Percentiles rank a stretch among this genome's conserved stretches.
Evolutionary conservation across 1,284 basidiomycete species (phyloP).

Genomic region (Cutaneotrichosporon curvatum): DNA sequence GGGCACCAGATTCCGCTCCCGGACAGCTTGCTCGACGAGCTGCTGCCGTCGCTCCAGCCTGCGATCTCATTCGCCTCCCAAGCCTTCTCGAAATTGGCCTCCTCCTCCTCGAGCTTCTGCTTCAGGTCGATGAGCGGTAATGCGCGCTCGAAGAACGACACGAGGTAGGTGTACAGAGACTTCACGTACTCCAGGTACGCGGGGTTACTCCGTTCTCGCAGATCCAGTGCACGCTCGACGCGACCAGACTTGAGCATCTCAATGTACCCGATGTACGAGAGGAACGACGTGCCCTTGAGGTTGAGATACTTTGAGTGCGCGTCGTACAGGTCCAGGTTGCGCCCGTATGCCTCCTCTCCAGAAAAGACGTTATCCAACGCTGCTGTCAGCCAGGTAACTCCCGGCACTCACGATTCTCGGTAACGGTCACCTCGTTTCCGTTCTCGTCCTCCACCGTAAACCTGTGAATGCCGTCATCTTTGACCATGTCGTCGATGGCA

Average conservation of each 20-base stretch:
- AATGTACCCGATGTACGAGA: conserved; percentile 86
- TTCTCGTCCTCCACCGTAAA: conserved; percentile 55
- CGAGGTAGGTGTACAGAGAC: conserved; percentile 71
- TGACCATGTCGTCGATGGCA: conserved; percentile 65
- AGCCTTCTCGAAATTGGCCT: conserved; percentile 63
- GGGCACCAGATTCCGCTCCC: conserved; percentile 84
- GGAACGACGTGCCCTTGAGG: conserved; percentile 67
- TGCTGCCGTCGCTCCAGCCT: conserved; percentile 64
- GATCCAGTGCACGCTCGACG: conserved; percentile 58
- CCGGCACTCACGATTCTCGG: conserved; percentile 38
- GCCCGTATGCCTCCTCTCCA: conserved; percentile 90
- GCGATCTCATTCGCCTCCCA: conserved; percentile 73
- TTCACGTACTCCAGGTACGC: conserved; percentile 82
- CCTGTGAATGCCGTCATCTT: conserved; percentile 41
- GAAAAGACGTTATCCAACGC: conserved; percentile 84
- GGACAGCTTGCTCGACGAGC: conserved; percentile 37
- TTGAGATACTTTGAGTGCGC: conserved; percentile 87
- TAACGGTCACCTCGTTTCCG: conserved; percentile 56
- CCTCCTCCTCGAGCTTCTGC: conserved; percentile 58
- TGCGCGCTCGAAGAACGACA: conserved; percentile 78
- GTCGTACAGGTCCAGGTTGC: conserved; percentile 86
- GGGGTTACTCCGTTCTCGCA: conserved; percentile 62
- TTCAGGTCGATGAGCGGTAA: conserved; percentile 80
- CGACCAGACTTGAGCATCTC: conserved; percentile 57
- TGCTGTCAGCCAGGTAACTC: conserved; percentile 49